Conservation (phyloP, 129 eudicot species). For the Artemisia argyi region DNA sequence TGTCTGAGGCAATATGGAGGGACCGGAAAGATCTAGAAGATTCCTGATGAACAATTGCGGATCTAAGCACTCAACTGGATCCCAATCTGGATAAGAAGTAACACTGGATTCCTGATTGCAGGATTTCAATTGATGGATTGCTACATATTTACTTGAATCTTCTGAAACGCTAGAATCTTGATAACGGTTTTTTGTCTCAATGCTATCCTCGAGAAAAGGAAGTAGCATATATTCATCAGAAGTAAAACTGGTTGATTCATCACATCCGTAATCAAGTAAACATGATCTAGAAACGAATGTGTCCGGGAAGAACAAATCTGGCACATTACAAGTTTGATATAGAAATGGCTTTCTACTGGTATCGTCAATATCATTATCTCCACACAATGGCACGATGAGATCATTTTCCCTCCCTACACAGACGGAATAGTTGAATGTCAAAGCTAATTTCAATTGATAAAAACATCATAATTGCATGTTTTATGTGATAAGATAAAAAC, state of each 20-base stretch:
- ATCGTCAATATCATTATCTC: conserved; percentile 39
- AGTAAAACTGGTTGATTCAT: conserved; percentile 53
- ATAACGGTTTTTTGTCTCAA: conserved; percentile 37
- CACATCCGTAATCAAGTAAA: conserved; percentile 60
- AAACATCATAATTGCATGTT: background rate
- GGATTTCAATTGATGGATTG: conserved; percentile 71
- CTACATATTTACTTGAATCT: conserved; percentile 63
- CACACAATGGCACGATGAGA: conserved; percentile 39
- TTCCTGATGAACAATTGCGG: conserved; percentile 75
- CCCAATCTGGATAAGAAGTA: conserved; percentile 48
- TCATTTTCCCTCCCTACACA: conserved; percentile 54
- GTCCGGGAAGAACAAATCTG: conserved; percentile 82
- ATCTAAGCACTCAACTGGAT: conserved; percentile 70
- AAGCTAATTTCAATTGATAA: background rate
- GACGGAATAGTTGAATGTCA: conserved; percentile 9
- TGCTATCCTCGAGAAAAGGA: conserved; percentile 68
- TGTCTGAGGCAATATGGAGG: conserved; percentile 23
- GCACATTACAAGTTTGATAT: conserved; percentile 64
- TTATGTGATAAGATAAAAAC: background rate
- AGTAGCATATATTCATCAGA: conserved; percentile 62
- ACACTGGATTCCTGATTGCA: conserved; percentile 57
- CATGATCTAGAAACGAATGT: conserved; percentile 57
- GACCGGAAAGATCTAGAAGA: conserved; percentile 54
- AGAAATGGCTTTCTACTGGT: conserved; percentile 49
- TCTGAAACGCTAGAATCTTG: conserved; percentile 27